Base-by-base conservation (phyloP, 2,329 filamentous ascomycete genomes). In the Stylonectria norvegica region DNA sequence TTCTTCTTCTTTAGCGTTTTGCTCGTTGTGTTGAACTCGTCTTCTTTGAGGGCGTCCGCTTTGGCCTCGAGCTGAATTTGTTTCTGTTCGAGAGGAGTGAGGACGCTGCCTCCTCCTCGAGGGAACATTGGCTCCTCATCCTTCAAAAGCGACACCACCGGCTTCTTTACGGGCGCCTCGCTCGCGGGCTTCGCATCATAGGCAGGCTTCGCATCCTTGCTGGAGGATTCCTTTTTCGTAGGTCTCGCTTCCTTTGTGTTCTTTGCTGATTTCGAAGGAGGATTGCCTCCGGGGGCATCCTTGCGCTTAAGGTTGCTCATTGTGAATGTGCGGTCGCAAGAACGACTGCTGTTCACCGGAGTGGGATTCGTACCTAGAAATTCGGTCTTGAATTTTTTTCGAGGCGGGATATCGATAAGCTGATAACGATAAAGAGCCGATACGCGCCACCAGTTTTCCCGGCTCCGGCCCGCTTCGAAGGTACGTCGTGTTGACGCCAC, bases 31-130 rank as follows among this genome's bases (percentile, higher is more conserved):
- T 71, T 68, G 34, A 78, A 79, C 52, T 84, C 77, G 55, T 94
- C 84, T 66, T 97, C 93, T 61, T 91, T 93, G 27, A 94, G 71
- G 28, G 90, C 93, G 71, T 98, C 93, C 55, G 85, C 83, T 60
- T 86, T 93, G 32, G 93, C 93, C 66, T 97, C 86, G 43, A 94
- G 84, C 57, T 93, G 85, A 48, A 98, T 97, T 66, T 97, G 89
- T 69, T 95, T 96, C 62, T 94, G 86, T 64, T 98, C 93, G 36
- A 98, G 72, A 15, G 93, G 90, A 2, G 93, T 96, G 61, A 98
- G 71, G 37, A 95, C 76, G 60, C 88, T 94, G 38, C 82, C 91
- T 30, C 93, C 94, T 40, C 93, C 93, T 74, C 93, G 81, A 52
- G 93, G 91, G 58, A 98, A 98, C 31, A 91, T 75, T 22, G 83